A percentile compares a stretch with the other conserved stretches of the same genome.
phyloP scores from a whole-genome alignment of 768 basidiomycete genomes.

The Termitomyces titanicus region DNA sequence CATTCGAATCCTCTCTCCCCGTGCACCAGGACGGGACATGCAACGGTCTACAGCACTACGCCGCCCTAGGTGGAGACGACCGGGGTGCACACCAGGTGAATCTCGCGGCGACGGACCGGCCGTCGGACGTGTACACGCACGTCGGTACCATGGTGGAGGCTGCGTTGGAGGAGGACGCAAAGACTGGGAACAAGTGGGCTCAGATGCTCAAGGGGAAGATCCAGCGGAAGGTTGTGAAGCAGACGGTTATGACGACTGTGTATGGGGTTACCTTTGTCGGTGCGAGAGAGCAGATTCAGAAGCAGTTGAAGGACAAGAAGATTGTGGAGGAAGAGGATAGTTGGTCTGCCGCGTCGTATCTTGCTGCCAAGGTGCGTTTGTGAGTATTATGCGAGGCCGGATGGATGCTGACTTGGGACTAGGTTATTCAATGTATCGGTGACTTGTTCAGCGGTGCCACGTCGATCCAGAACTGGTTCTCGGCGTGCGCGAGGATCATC shows the following conservation, averaged over 20 bases:
- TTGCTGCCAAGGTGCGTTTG: conserved; percentile 64
- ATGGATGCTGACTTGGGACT: no score
- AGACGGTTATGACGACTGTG: conserved; percentile 99
- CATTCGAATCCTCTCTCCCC: conserved; percentile 68
- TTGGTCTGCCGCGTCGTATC: conserved; percentile 72
- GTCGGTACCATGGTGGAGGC: conserved; percentile 85
- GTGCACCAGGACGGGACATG: conserved; percentile 98
- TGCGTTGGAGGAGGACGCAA: conserved; percentile 53
- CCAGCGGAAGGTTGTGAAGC: conserved; percentile 93
- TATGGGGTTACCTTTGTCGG: conserved; percentile 97
- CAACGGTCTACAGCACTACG: conserved; percentile 98
- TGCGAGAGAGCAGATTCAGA: conserved; percentile 92
- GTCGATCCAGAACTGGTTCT: conserved; percentile 89
- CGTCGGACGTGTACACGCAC: conserved; percentile 93
- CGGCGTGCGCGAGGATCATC: conserved; percentile 76
- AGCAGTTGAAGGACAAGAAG: conserved; percentile 73
- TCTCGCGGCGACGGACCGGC: conserved; percentile 75
- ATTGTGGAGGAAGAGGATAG: conserved; percentile 71
- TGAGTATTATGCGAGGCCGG: no score
- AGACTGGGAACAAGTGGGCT: conserved; percentile 51
- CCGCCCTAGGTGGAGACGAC: conserved; percentile 91
- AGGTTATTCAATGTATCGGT: conserved; percentile 80
- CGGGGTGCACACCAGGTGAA: conserved; percentile 93
- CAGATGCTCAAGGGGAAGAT: conserved; percentile 70
- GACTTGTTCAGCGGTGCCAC: conserved; percentile 93